Conservation (phyloP, 169 alveolate genomes). For the Babesia sp. region DNA sequence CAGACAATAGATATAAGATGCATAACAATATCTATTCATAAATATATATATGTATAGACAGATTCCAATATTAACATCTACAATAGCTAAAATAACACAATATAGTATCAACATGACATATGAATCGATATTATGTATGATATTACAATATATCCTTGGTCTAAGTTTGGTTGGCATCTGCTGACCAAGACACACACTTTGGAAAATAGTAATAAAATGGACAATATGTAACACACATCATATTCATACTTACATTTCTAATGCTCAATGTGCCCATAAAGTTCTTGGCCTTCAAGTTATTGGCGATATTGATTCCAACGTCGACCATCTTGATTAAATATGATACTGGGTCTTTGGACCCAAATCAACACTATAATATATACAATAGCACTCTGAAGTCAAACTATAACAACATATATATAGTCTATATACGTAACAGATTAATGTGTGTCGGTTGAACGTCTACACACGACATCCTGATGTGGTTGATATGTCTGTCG, state of each 20-base stretch:
- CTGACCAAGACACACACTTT: slow-evolving; percentile 6
- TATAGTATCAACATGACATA: too few species aligned
- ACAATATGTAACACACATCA: background rate
- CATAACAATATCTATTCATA: background rate
- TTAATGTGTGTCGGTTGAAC: background rate
- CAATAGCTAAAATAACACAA: too few species aligned
- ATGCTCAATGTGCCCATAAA: slow-evolving; percentile 56
- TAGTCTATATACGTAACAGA: background rate
- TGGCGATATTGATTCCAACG: slow-evolving; percentile 38
- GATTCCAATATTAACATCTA: too few species aligned
- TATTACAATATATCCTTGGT: too few species aligned
- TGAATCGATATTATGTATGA: too few species aligned
- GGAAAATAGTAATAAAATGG: background rate
- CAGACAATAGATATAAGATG: background rate
- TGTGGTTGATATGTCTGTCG: background rate
- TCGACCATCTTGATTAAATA: slow-evolving; percentile 26
- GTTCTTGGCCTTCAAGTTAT: slow-evolving; percentile 60
- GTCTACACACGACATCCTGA: slow-evolving; percentile 21
- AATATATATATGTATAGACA: too few species aligned
- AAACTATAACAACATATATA: background rate
- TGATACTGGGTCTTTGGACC: background rate
- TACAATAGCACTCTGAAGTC: background rate
- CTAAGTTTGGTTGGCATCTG: too few species aligned
- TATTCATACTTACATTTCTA: slow-evolving; percentile 32
- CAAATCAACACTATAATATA: background rate